Evolutionary conservation across 139 green algal genomes (phyloP).

Genomic region (Volvox africanus): DNA sequence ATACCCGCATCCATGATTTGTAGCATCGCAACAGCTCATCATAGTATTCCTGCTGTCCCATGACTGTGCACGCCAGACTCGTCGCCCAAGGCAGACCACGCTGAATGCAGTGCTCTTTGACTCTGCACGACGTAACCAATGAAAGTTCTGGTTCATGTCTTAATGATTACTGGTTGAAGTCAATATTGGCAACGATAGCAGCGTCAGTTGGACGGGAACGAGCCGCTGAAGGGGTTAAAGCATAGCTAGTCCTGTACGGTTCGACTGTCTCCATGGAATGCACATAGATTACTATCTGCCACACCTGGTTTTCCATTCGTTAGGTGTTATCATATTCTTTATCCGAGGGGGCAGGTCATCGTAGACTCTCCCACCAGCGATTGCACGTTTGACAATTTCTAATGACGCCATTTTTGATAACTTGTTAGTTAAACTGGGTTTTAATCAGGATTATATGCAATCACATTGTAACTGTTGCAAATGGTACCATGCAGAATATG

Average conservation of each 20-base stretch:
- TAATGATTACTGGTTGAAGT: neutral
- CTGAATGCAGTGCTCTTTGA: conserved; percentile 89
- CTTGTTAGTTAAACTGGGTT: neutral
- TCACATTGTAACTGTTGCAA: too few relatives aligned
- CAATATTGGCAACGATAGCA: neutral
- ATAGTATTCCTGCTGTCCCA: conserved; percentile 92
- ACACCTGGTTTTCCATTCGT: conserved; percentile 68
- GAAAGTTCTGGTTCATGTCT: neutral
- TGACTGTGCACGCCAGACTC: conserved; percentile 72
- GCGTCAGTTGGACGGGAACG: too few relatives aligned
- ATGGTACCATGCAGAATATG: too few relatives aligned
- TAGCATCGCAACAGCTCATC: conserved; percentile 86
- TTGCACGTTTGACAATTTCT: conserved; percentile 2
- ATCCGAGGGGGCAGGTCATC: conserved; percentile 80
- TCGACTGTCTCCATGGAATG: too few relatives aligned
- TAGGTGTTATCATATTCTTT: conserved; percentile 53
- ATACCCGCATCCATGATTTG: conserved; percentile 77
- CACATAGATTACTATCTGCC: too few relatives aligned
- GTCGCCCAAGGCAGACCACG: conserved; percentile 77
- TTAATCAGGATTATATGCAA: too few relatives aligned
- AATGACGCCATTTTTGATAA: conserved; percentile 14
- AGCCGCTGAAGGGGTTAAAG: too few relatives aligned
- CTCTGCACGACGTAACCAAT: conserved; percentile 71
- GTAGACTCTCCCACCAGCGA: conserved; percentile 61
- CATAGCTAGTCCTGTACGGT: too few relatives aligned